Evolutionary conservation across 352 stramenopile species (phyloP).

Genomic region (Pythium sukuiense): DNA sequence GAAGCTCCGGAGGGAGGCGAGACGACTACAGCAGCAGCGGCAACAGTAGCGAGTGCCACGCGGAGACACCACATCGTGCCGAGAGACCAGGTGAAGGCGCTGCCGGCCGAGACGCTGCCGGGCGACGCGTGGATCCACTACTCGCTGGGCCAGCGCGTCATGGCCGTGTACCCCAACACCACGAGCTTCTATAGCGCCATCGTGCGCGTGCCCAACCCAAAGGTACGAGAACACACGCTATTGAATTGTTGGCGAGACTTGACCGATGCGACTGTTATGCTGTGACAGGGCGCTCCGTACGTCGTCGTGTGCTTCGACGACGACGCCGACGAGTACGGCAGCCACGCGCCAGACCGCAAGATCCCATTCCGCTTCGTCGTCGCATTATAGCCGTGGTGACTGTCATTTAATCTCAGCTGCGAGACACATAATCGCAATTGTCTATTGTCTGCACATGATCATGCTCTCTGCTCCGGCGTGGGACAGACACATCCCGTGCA

Average conservation of each 20-base stretch:
- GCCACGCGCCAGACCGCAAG: slow-evolving; percentile 86
- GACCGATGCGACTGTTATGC: neutral
- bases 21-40: neutral
- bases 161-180: slow-evolving; percentile 98
- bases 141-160: slow-evolving; percentile 89
- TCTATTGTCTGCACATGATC: too few species aligned
- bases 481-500: too few species aligned
- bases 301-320: slow-evolving; percentile 98
- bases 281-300: slow-evolving; percentile 74
- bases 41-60: slow-evolving; percentile 1
- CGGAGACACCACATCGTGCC: slow-evolving; percentile 70
- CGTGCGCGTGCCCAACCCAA: slow-evolving; percentile 90
- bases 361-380: slow-evolving; percentile 95
- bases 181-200: slow-evolving; percentile 96
- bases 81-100: slow-evolving; percentile 84
- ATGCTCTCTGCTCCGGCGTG: too few species aligned
- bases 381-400: slow-evolving; percentile 31
- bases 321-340: slow-evolving; percentile 92
- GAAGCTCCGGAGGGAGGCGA: neutral
- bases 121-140: slow-evolving; percentile 80
- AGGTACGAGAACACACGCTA: slow-evolving; percentile 30
- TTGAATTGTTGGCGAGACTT: neutral
- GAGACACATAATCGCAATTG: too few species aligned
- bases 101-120: slow-evolving; percentile 75
- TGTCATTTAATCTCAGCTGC: neutral